Base-by-base conservation (phyloP, 331 rosid species). In the Dryas integrifolia region DNA sequence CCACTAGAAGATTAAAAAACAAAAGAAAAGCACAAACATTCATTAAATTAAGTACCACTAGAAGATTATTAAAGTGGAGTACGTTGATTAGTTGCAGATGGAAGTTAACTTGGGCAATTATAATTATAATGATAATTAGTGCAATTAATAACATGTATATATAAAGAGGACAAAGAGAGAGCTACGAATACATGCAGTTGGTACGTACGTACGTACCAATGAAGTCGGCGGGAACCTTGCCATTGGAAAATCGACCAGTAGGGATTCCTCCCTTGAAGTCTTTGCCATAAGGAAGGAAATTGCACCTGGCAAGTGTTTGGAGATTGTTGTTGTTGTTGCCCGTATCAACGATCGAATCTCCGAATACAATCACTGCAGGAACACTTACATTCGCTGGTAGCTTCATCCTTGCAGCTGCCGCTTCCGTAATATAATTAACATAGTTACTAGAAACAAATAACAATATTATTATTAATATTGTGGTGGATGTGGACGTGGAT, bases 231-330 rank as follows among this genome's bases (percentile, higher is more conserved):
- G 89, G 88, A 75, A 86, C 81, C 76, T 86, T 86, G 21, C 95
- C 95, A n/a, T 89, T 85, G 75, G 80, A 57, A 61, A 74, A 89
- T 18, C 95, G 74, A 15, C 95, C 91, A 0, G 89, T 82, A 2
- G 95, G 82, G 3, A 58, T n/a, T n/a, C 91, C 87, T n/a, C 87
- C 91, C 3, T 38, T 5, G 71, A 89, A 83, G 51, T 86, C 85
- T 66, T 48, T 59, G 0, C 95, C 95, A 50, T 89, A 89, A 0
- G 77, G 82, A 41, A 56, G 77, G 21, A 78, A 78, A 46, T 75
- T 65, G 65, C 72, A 10, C 43, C 72, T 53, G 14, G 79, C 75
- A 38, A 5, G 38, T 16, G 75, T 51, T 47, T 12, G 58, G 71
- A 50, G 71, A 35, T 61, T 80, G 56, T 69, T 55, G 70, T 82